Base-by-base conservation (phyloP, 2,329 filamentous ascomycete species). In the Xylariaceae sp. region DNA sequence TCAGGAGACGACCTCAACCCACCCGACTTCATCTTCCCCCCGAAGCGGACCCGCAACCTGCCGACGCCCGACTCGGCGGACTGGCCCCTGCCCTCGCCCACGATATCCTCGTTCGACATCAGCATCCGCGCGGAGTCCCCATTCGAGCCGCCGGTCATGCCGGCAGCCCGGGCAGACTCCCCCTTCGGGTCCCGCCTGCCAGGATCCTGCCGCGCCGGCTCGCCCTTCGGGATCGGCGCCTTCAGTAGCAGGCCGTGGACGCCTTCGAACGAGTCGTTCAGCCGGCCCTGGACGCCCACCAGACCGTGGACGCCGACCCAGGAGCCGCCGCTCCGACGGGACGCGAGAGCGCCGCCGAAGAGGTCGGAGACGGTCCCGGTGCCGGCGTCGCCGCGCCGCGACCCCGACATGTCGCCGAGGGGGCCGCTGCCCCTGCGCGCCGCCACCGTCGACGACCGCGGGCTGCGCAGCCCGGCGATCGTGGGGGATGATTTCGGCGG, bases 401-500 rank as follows among this genome's bases (percentile, higher is more conserved):
- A 52, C 16, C 18, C 40, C 2, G 52, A 52, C 2, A 29, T 50
- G 2, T 56, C 52, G n/a, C 43, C 54, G 2, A 20, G 50, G 4
- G 6, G n/a, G n/a, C n/a, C 32, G 40, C 53, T 46, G 29, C 62
- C 61, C 20, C 52, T 50, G 7, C 40, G 61, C 18, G 52, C 61
- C 16, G 57, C 61, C 7, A 64, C 63, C 23, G 41, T 57, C 7
- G 42, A 20, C 5, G 21, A 42, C 47, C 23, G 21, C 21, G 61
- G 63, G 20, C 54, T 65, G 29, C 46, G 63, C 46, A 64, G 61
- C 49, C 63, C 63, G n/a, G 61, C 61, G n/a, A 60, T 65, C 21
- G 63, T 64, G 20, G 63, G 63, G n/a, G 57, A 64, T 54, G 63
- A 64, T 44, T 64, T 65, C 7, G 63, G 61, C 1, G 56, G 54